Conservation (phyloP, 1,139 yeast species). For the Kodamaea alishanica region DNA sequence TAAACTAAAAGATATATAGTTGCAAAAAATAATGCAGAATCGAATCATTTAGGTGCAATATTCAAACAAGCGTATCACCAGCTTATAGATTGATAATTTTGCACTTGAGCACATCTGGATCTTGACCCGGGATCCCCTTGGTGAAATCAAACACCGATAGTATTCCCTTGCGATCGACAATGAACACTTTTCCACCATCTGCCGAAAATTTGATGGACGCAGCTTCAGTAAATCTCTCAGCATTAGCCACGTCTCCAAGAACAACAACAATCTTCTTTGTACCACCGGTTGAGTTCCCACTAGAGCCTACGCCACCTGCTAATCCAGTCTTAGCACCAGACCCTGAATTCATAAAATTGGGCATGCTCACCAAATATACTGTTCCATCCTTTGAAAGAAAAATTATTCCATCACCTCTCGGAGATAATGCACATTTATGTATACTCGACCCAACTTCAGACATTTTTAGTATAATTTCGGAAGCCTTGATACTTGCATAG, state of each 20-base stretch:
- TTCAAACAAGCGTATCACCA: no score
- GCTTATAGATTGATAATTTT: conserved; percentile 42
- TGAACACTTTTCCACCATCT: conserved; percentile 75
- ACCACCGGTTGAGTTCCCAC: conserved; percentile 1
- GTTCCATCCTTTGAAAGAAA: conserved; percentile 75
- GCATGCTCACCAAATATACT: conserved; percentile 65
- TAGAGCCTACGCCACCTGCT: background rate
- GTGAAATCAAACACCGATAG: conserved; percentile 82
- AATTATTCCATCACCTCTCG: conserved; percentile 83
- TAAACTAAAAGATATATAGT: no score
- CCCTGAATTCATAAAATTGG: conserved; percentile 32
- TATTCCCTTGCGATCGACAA: conserved; percentile 77
- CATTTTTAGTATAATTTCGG: conserved; percentile 43
- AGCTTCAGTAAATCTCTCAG: conserved; percentile 63
- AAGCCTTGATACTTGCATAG: conserved; percentile 23
- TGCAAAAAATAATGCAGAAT: no score
- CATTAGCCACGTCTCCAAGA: conserved; percentile 75
- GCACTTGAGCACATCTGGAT: conserved; percentile 75
- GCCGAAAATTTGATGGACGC: conserved; percentile 73
- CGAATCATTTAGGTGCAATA: no score
- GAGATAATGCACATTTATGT: conserved; percentile 71
- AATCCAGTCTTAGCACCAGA: conserved; percentile 3
- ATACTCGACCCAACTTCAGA: conserved; percentile 82
- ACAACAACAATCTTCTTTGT: conserved; percentile 55
- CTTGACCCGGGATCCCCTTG: conserved; percentile 72